These are phyloP conservation scores for Pseudonitzschia pungens DNA, from an alignment of 108 stramenopile genomes.

Conservation along the genomic window DNA sequence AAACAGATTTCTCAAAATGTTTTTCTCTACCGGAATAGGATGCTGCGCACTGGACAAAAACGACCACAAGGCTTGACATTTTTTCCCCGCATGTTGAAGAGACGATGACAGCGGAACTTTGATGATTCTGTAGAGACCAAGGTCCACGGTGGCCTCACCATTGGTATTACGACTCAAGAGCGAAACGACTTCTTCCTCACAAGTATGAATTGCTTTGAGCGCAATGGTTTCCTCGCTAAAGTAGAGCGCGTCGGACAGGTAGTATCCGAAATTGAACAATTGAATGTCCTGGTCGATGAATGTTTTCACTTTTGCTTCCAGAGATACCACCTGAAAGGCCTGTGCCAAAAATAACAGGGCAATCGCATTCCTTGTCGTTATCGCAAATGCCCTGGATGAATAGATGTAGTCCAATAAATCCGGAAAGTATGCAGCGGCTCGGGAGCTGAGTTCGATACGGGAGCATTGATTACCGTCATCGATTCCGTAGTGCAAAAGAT, in stretches of 20 bases:
- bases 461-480: conserved; percentile 4
- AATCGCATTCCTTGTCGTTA: conserved; percentile 11
- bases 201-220: neutral
- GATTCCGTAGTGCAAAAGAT: conserved; percentile 29
- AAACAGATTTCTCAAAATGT: neutral
- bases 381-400: conserved; percentile 3
- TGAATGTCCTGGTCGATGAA: conserved; percentile 16
- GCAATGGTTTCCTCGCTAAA: conserved; percentile 15
- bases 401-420: conserved; percentile 38
- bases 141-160: neutral
- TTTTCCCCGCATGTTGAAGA: neutral
- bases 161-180: neutral
- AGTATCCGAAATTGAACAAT: conserved; percentile 10
- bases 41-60: neutral
- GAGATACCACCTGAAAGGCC: conserved; percentile 8
- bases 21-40: neutral
- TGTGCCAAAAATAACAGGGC: conserved; percentile 9
- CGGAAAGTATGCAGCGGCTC: conserved; percentile 39
- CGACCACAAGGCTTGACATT: neutral
- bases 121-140: neutral
- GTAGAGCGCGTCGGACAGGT: conserved; percentile 16
- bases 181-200: conserved; percentile 5
- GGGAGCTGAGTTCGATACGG: conserved; percentile 26
- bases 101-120: neutral
- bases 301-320: neutral